Base-by-base conservation (phyloP, 257 asterid species). In the Solanum neorickii region DNA sequence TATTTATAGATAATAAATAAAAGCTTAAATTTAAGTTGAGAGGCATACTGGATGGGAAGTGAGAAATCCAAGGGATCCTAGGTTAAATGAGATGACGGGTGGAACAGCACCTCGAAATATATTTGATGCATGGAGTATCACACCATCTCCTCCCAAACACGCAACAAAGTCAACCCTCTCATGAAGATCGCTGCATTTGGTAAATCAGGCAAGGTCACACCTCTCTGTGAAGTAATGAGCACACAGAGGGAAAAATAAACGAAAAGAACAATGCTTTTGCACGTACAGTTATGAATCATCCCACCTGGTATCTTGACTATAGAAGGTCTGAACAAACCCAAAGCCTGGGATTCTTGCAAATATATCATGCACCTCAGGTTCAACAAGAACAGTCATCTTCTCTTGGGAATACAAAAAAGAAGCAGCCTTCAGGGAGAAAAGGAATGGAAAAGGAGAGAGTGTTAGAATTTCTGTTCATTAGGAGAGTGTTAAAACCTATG, bases 91-190 rank as follows among this genome's bases (percentile, higher is more conserved):
- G 89, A 97, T 98, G 73, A 97, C 99, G 12, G 41, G 75, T 68
- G 72, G 72, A 33, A 25, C 74, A 27, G 75, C 75, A 68, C 75
- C 37, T 68, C 21, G 75, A 68, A 31, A 68, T 68, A 97, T 89
- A 93, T 97, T 97, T 31, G 99, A 96, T 39, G 99, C 99, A 74
- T 97, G 99, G 83, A 97, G 99, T 92, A 96, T 97, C 88, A 97
- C 99, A 62, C 99, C 99, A 78, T 97, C 99, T 82, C 99, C 99
- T 80, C 99, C 99, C 94, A 97, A 93, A 92, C 99, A 97, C 87
- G 97, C 96, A 35, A 97, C 98, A 88, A 97, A 93, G 91, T 97
- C 99, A 86, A 97, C 97, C 92, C 99, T 94, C 91, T 97, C 98
- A 44, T 97, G 99, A 89, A 97, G 99, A 91, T 96, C 97, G 86